Conservation (phyloP, 805 yeast genomes). For the Monosporozyma siamensis region DNA sequence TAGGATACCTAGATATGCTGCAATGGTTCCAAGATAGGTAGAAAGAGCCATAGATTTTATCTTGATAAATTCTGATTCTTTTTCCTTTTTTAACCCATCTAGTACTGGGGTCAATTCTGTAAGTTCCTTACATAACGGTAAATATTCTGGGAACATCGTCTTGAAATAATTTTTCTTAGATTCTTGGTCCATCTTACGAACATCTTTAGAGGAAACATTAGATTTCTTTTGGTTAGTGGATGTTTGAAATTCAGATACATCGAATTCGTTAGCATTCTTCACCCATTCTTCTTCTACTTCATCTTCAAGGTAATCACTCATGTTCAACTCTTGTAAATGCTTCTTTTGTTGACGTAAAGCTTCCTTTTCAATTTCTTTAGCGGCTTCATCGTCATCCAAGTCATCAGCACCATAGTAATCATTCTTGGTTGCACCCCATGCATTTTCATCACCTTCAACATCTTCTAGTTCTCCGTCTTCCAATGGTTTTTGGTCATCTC, state of each 20-base stretch:
- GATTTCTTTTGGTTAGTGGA: slow-evolving; percentile 27
- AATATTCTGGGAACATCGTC: slow-evolving; percentile 71
- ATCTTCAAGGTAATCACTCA: slow-evolving; percentile 71
- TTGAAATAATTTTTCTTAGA: slow-evolving; percentile 47
- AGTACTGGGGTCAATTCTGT: slow-evolving; percentile 36
- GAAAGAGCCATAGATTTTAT: slow-evolving; percentile 63
- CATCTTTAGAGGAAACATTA: slow-evolving; percentile 34
- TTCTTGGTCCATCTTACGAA: slow-evolving; percentile 40
- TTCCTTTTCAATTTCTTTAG: slow-evolving; percentile 73
- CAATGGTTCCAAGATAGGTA: slow-evolving; percentile 68
- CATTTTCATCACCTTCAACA: slow-evolving; percentile 32
- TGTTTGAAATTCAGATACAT: slow-evolving; percentile 31
- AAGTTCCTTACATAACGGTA: slow-evolving; percentile 63
- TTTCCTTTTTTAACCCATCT: slow-evolving; percentile 28
- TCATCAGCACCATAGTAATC: slow-evolving; percentile 48
- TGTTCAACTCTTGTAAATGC: slow-evolving; percentile 64
- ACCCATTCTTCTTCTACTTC: slow-evolving; percentile 69
- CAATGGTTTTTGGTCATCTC: slow-evolving; percentile 19
- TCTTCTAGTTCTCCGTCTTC: slow-evolving; percentile 24
- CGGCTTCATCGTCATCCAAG: slow-evolving; percentile 55
- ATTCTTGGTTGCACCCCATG: slow-evolving; percentile 38
- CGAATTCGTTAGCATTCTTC: slow-evolving; percentile 43
- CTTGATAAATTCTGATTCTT: slow-evolving; percentile 30
- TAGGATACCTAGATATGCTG: slow-evolving; percentile 71
- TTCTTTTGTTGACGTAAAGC: slow-evolving; percentile 79